phyloP scores from a whole-genome alignment of 1,284 basidiomycete genomes.

The Sporisorium exsertum region DNA sequence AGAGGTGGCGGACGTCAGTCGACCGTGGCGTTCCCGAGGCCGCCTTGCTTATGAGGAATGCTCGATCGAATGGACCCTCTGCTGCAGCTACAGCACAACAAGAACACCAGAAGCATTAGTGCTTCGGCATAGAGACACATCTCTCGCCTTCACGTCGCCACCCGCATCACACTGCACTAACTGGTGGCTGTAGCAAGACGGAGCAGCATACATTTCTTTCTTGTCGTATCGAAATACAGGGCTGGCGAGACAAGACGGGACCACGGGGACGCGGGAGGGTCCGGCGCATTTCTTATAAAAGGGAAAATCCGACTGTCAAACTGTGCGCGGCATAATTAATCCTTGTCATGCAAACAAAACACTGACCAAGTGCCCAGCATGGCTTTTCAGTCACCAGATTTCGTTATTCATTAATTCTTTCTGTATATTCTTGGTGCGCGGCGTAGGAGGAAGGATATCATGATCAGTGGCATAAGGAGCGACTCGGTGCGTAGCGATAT shows the following conservation, averaged over 20 bases:
- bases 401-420: too few species aligned
- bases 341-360: too few species aligned
- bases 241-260: too few species aligned
- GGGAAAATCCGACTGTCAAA: neutral
- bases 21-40: neutral
- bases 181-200: neutral
- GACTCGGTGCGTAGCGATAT: neutral
- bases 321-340: neutral
- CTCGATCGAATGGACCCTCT: too few species aligned
- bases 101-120: too few species aligned
- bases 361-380: neutral
- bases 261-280: neutral
- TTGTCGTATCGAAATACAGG: neutral
- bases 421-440: too few species aligned
- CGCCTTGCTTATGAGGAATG: slow-evolving; percentile 3
- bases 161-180: neutral
- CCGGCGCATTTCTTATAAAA: neutral
- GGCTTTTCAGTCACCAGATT: too few species aligned
- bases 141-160: neutral
- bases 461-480: too few species aligned
- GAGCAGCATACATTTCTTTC: neutral
- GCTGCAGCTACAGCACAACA: too few species aligned
- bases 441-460: too few species aligned
- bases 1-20: neutral
- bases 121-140: too few species aligned